A percentile compares a stretch with the other conserved stretches of the same genome.
These are phyloP conservation scores for Huntiella abstrusa DNA, from an alignment of 2,329 filamentous ascomycete genomes.

Conservation along the genomic window DNA sequence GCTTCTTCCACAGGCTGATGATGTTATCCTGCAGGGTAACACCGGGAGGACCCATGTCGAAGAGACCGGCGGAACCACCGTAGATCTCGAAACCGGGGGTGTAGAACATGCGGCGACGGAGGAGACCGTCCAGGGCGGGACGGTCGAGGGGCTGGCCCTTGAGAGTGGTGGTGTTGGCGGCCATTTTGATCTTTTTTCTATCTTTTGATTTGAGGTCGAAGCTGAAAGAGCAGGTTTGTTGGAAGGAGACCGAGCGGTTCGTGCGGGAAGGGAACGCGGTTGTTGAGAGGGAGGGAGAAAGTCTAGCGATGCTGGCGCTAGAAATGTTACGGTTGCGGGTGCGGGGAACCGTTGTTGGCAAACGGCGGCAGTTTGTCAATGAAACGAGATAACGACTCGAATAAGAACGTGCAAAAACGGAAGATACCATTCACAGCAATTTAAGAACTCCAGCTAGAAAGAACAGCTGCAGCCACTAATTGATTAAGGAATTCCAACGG, in stretches of 20 bases:
- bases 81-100: slow-evolving; percentile 95
- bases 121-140: slow-evolving; percentile 60
- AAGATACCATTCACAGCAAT: slow-evolving; percentile 7
- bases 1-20: slow-evolving; percentile 76
- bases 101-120: slow-evolving; percentile 81
- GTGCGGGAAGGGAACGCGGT: no score
- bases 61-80: slow-evolving; percentile 71
- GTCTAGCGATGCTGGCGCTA: no score
- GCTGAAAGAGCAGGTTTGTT: neutral
- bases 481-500: no score
- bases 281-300: no score
- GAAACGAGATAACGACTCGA: slow-evolving; percentile 5
- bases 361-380: neutral
- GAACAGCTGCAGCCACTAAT: slow-evolving; percentile 5
- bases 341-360: neutral
- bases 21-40: slow-evolving; percentile 76
- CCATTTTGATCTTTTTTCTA: slow-evolving; percentile 21
- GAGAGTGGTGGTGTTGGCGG: slow-evolving; percentile 48
- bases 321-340: neutral
- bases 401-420: neutral
- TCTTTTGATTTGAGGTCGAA: neutral
- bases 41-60: slow-evolving; percentile 83
- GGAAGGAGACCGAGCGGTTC: neutral
- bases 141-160: slow-evolving; percentile 84
- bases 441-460: slow-evolving; percentile 3